These are phyloP conservation scores for Aspergillus sp. DNA, from an alignment of 2,329 filamentous ascomycete genomes.

Conservation along the genomic window DNA sequence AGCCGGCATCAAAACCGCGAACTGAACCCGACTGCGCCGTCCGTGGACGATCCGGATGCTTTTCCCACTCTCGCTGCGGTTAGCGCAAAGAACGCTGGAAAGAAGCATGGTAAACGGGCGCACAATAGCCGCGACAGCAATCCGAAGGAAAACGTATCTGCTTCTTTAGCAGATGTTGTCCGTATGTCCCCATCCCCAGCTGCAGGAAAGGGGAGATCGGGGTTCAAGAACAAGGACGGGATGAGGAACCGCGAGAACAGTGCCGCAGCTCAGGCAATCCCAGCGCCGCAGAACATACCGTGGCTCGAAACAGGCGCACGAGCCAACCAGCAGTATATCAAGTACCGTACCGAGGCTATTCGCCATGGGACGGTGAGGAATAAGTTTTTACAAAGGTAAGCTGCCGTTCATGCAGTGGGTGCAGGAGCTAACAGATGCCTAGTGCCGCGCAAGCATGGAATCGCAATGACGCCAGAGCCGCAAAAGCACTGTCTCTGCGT, in stretches of 20 bases:
- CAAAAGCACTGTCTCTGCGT: slow-evolving; percentile 85
- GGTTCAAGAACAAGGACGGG: slow-evolving; percentile 54
- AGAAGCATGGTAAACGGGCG: slow-evolving; percentile 86
- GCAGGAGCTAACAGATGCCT: slow-evolving; percentile 4
- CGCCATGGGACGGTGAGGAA: slow-evolving; percentile 94
- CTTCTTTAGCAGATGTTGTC: slow-evolving; percentile 84
- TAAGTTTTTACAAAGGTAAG: slow-evolving; percentile 88
- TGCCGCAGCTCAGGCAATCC: slow-evolving; percentile 70
- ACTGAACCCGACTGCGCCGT: slow-evolving; percentile 56
- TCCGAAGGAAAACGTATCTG: slow-evolving; percentile 59
- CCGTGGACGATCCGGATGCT: slow-evolving; percentile 87
- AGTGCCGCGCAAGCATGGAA: slow-evolving; percentile 98
- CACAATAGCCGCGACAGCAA: slow-evolving; percentile 51
- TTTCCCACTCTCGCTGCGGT: slow-evolving; percentile 82
- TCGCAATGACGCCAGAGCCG: slow-evolving; percentile 88
- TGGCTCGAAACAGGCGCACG: slow-evolving; percentile 91
- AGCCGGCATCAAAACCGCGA: slow-evolving; percentile 68
- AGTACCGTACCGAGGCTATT: slow-evolving; percentile 89
- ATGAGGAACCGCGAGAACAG: slow-evolving; percentile 66
- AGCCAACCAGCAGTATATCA: slow-evolving; percentile 89
- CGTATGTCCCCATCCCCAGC: slow-evolving; percentile 87
- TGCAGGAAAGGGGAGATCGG: slow-evolving; percentile 44
- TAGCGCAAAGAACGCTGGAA: slow-evolving; percentile 58
- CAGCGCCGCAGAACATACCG: slow-evolving; percentile 81
- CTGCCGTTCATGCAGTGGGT: too few species aligned